A percentile compares a stretch with the other conserved stretches of the same genome.
Conservation (phyloP, 2,329 filamentous ascomycete species). For the Didymella glomerata region DNA sequence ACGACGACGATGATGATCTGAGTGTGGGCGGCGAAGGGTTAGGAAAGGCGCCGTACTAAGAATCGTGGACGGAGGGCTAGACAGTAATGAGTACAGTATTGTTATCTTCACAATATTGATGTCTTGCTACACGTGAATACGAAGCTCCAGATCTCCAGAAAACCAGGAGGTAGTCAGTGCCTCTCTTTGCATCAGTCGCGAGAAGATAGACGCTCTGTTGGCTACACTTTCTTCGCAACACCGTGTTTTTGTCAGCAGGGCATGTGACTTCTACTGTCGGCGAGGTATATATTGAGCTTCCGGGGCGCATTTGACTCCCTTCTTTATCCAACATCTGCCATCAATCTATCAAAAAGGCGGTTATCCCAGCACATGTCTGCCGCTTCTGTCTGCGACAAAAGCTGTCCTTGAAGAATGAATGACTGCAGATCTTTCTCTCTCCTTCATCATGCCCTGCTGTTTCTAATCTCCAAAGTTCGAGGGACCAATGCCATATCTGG, state of each 20-base stretch:
- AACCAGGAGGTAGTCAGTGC: too few species aligned
- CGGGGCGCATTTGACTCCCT: not conserved
- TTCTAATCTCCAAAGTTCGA: too few species aligned
- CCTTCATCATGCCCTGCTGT: too few species aligned
- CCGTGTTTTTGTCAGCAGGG: not conserved
- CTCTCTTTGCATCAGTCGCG: too few species aligned
- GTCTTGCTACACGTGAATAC: too few species aligned
- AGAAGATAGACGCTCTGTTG: too few species aligned
- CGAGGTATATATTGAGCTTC: too few species aligned
- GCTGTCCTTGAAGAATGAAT: too few species aligned
- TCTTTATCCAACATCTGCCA: not conserved
- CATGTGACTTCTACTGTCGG: not conserved
- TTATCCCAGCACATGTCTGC: not conserved
- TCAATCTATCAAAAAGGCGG: not conserved
- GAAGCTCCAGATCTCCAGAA: too few species aligned
- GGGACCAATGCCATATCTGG: too few species aligned
- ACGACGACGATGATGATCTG: constrained; percentile 29
- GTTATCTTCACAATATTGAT: not conserved
- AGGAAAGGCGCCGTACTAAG: not conserved
- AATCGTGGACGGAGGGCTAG: not conserved
- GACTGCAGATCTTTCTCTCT: too few species aligned
- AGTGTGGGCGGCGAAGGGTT: not conserved
- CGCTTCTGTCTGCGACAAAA: not conserved
- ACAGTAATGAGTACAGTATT: not conserved
- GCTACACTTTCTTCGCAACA: too few species aligned